Base-by-base conservation (phyloP, 2,329 filamentous ascomycete genomes). In the Arthroderma sp. region DNA sequence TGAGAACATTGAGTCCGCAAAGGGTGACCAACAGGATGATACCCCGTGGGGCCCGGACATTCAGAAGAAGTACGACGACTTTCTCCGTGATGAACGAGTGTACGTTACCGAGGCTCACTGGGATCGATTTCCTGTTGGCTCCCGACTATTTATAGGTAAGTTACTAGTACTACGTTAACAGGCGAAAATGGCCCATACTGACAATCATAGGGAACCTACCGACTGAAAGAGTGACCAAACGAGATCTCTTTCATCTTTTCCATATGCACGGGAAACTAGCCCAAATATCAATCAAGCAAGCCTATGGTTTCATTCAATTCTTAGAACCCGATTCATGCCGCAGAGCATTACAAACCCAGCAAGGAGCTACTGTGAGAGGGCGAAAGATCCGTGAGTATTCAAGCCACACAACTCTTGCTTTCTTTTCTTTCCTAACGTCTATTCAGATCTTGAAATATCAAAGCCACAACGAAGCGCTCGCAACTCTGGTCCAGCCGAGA, bases 231-330 rank as follows among this genome's bases (percentile, higher is more conserved):
- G 91, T 95, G 13, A 93, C 88, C 5, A 97, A 97, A 73, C 83
- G 87, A 63, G 91, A 97, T 71, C 83, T 97, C 7, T 97, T 95
- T 72, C 86, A 95, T 67, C 79, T 91, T 17, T 97, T 98, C 68
- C 84, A 90, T 67, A 81, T 79, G 58, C 91, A 89, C 68, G 93
- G 93, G 56, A 85, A 85, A 60, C 77, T 98, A 51, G 91, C 91
- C 1, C 93, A 98, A 69, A 93, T 97, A 60, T 95, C 90, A 0
- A 88, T 97, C 65, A 97, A 97, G 71, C 90, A 93, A 63, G 91
- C 91, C 1, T 97, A 95, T 71, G 93, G 93, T 1, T 98, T 97
- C 68, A 90, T 97, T 37, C 93, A 97, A 69, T 98, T 94, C 63
- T 80, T 95, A 63, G 85, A 88, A 31, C 75, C 84, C 2, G 77